phyloP scores from a whole-genome alignment of 2,329 filamentous ascomycete genomes.

The Neopestalotiopsis sp. region DNA sequence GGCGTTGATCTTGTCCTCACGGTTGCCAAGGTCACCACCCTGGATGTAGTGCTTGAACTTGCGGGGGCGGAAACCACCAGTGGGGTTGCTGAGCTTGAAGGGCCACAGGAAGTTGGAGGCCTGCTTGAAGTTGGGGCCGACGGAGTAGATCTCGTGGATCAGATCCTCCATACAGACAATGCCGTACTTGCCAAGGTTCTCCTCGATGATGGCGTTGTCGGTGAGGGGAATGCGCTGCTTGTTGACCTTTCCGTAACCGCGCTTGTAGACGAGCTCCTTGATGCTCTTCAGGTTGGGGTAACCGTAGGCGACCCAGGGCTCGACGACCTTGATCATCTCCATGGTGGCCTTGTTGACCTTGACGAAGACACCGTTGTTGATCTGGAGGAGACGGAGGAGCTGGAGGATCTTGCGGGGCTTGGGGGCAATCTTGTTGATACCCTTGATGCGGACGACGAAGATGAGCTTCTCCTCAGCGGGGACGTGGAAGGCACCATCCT shows the following conservation, averaged over 20 bases:
- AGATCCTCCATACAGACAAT: slow-evolving; percentile 99
- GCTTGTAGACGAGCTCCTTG: slow-evolving; percentile 99
- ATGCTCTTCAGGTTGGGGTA: slow-evolving; percentile 99
- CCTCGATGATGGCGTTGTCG: slow-evolving; percentile 97
- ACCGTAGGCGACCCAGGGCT: slow-evolving; percentile 98
- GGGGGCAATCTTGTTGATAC: slow-evolving; percentile 99
- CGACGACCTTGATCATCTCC: slow-evolving; percentile 97
- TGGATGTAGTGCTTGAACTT: slow-evolving; percentile 99
- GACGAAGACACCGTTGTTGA: slow-evolving; percentile 99
- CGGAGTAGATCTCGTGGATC: slow-evolving; percentile 98
- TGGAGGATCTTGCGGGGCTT: slow-evolving; percentile 99
- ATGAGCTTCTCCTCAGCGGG: slow-evolving; percentile 94
- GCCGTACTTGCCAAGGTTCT: slow-evolving; percentile 95
- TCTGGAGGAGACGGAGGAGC: slow-evolving; percentile 98
- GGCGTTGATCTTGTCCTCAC: slow-evolving; percentile 96
- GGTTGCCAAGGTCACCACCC: slow-evolving; percentile 98
- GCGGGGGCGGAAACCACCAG: slow-evolving; percentile 90
- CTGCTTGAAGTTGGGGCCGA: slow-evolving; percentile 99
- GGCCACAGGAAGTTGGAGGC: slow-evolving; percentile 99
- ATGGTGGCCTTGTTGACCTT: slow-evolving; percentile 95
- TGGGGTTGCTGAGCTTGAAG: slow-evolving; percentile 99
- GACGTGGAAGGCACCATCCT: slow-evolving; percentile 92
- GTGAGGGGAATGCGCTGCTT: slow-evolving; percentile 97
- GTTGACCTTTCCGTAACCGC: slow-evolving; percentile 98
- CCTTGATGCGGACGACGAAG: slow-evolving; percentile 99